These are phyloP conservation scores for Oryza brachyantha DNA, from an alignment of 176 grass and related monocot species.

Conservation along the genomic window DNA sequence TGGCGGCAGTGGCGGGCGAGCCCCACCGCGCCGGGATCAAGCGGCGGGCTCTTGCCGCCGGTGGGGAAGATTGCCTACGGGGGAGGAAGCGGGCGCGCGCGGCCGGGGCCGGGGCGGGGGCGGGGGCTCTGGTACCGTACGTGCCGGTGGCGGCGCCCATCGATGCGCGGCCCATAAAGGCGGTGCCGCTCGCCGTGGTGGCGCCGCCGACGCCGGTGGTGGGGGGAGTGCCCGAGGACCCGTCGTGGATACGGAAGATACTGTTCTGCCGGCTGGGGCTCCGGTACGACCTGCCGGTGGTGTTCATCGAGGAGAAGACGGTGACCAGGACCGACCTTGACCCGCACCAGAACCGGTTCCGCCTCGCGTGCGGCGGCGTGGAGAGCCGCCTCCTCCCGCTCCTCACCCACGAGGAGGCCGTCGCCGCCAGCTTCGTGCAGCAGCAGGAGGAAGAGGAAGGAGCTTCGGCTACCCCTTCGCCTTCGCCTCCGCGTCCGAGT, in stretches of 20 bases:
- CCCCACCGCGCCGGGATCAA: background rate
- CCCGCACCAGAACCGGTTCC: background rate
- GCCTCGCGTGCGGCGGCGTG: background rate
- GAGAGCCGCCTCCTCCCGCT: background rate
- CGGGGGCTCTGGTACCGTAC: too few relatives aligned
- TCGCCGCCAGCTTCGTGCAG: background rate
- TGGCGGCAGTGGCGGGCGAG: background rate
- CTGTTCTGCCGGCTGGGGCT: background rate
- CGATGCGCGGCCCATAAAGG: too few relatives aligned
- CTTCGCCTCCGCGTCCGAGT: too few relatives aligned
- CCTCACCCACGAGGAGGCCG: background rate
- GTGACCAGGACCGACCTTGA: background rate
- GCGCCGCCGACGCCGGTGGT: too few relatives aligned
- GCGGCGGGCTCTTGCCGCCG: too few relatives aligned
- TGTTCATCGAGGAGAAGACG: background rate
- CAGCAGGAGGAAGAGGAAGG: too few relatives aligned
- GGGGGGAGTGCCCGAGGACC: background rate
- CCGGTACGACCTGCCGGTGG: background rate
- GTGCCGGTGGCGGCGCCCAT: too few relatives aligned
- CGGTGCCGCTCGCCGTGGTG: too few relatives aligned
- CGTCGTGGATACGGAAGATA: background rate
- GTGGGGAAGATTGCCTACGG: background rate
- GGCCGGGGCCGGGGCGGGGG: too few relatives aligned
- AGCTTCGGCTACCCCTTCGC: background rate
- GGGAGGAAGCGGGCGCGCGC: background rate